Conservation (phyloP, 2,329 filamentous ascomycete species). For the Myriosclerotinia scirpicola region DNA sequence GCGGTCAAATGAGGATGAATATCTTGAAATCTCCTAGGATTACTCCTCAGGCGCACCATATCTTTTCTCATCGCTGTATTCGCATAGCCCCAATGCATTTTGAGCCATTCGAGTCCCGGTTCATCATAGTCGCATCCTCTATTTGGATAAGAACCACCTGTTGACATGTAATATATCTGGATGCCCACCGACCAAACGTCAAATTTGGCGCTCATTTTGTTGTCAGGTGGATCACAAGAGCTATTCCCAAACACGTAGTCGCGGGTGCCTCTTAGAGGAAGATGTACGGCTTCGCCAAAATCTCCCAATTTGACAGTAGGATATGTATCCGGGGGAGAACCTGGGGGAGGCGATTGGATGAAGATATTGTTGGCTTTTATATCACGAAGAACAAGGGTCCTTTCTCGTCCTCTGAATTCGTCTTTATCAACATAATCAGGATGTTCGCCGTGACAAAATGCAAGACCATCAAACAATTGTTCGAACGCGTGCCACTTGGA, state of each 20-base stretch:
- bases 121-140: neutral
- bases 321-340: constrained; percentile 2
- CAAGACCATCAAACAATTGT: constrained; percentile 15
- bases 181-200: constrained; percentile 18
- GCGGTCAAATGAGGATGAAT: constrained; percentile 10
- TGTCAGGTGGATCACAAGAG: constrained; percentile 13
- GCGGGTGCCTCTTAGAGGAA: neutral
- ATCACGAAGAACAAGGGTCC: neutral
- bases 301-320: constrained; percentile 19
- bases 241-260: neutral
- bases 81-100: neutral
- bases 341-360: neutral
- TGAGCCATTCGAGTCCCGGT: neutral
- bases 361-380: constrained; percentile 17
- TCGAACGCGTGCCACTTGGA: constrained; percentile 18
- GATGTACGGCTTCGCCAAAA: constrained; percentile 19
- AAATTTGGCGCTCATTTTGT: constrained; percentile 12
- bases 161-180: constrained; percentile 15
- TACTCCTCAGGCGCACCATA: neutral
- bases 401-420: neutral
- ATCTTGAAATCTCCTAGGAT: neutral
- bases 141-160: neutral
- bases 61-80: neutral
- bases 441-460: constrained; percentile 21
- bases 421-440: constrained; percentile 5